Evolutionary conservation across 1,284 basidiomycete species (phyloP).

Genomic region (Psilocybe mexicana): DNA sequence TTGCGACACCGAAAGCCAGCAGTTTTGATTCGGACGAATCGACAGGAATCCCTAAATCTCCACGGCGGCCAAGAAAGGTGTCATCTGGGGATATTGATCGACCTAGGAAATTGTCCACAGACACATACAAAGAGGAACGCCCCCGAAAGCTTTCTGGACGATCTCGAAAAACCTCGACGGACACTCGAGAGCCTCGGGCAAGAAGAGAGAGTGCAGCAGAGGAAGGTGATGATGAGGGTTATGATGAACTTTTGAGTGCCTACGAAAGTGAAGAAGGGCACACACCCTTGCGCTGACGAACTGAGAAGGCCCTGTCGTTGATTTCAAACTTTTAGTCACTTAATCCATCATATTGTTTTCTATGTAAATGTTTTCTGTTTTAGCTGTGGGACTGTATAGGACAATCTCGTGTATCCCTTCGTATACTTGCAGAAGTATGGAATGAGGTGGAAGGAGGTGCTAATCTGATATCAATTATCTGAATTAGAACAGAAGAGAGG

Average conservation of each 20-base stretch:
- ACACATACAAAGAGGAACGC: constrained; percentile 38
- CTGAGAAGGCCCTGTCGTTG: neutral
- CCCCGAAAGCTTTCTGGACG: constrained; percentile 39
- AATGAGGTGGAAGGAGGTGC: constrained; percentile 66
- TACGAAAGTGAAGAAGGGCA: constrained; percentile 70
- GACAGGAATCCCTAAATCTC: constrained; percentile 34
- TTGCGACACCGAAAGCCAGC: constrained; percentile 56
- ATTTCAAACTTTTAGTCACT: neutral
- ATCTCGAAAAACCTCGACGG: constrained; percentile 48
- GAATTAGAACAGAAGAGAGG: neutral
- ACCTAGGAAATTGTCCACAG: constrained; percentile 43
- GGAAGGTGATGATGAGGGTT: constrained; percentile 78
- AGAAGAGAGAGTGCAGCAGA: constrained; percentile 61
- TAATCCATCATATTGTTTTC: constrained; percentile 3
- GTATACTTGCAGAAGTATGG: constrained; percentile 60
- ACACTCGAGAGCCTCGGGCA: constrained; percentile 38
- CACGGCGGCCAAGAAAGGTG: constrained; percentile 34
- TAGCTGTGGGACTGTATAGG: constrained; percentile 13
- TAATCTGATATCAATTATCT: constrained; percentile 27
- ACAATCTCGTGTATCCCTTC: constrained; percentile 50
- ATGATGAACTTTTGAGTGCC: constrained; percentile 73
- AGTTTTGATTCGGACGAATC: constrained; percentile 43
- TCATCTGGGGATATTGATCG: constrained; percentile 36
- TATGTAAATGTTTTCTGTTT: neutral
- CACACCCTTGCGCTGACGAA: constrained; percentile 9